These are phyloP conservation scores for Ustilago bromivora DNA, from an alignment of 1,284 basidiomycete species.

Conservation along the genomic window DNA sequence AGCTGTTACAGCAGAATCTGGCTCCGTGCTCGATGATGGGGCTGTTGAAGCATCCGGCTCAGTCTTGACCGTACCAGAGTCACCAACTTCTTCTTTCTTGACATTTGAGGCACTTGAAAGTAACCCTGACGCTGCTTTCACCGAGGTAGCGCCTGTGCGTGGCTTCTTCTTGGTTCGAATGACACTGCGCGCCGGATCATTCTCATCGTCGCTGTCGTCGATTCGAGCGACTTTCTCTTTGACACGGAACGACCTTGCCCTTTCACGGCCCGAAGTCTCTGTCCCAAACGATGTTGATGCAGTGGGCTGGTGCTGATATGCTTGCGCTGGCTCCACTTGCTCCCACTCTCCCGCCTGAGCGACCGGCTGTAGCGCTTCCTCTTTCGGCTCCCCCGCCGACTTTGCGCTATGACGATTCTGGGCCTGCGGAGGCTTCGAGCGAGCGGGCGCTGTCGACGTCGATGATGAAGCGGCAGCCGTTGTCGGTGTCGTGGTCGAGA, in stretches of 20 bases:
- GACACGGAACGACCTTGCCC: slow-evolving; percentile 53
- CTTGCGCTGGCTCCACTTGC: slow-evolving; percentile 74
- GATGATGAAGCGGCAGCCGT: background rate
- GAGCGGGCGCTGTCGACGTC: background rate
- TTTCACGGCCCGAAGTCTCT: slow-evolving; percentile 41
- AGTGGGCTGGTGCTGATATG: slow-evolving; percentile 35
- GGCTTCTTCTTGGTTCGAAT: slow-evolving; percentile 59
- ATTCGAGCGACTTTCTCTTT: slow-evolving; percentile 39
- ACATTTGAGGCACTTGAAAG: background rate
- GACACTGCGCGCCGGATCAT: slow-evolving; percentile 7
- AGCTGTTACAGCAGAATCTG: background rate
- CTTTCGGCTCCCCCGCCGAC: slow-evolving; percentile 71
- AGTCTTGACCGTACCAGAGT: slow-evolving; percentile 5
- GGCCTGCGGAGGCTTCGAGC: background rate
- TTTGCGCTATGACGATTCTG: background rate
- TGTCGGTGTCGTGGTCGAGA: slow-evolving; percentile 1
- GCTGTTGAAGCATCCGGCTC: background rate
- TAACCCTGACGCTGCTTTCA: background rate
- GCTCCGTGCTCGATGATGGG: background rate
- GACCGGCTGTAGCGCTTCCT: slow-evolving; percentile 76
- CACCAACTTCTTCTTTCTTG: slow-evolving; percentile 19
- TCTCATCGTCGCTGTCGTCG: slow-evolving; percentile 45
- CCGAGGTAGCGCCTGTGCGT: background rate
- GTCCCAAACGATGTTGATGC: slow-evolving; percentile 4
- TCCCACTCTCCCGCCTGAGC: slow-evolving; percentile 88